phyloP scores from a whole-genome alignment of 805 yeast species.

The Aciculoconidium aculeatum region DNA sequence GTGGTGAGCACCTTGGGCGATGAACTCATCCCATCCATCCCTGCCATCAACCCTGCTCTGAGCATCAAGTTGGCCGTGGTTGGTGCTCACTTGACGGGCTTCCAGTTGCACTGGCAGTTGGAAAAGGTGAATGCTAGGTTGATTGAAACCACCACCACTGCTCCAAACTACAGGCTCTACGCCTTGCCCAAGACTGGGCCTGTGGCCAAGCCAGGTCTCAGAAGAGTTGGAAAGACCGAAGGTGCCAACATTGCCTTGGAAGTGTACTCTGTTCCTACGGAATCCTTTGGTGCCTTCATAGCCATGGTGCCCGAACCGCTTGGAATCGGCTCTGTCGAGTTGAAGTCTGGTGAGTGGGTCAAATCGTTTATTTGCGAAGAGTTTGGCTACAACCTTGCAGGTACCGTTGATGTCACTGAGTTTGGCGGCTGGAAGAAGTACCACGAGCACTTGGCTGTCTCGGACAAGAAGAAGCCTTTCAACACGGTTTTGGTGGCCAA shows the following conservation, averaged over 20 bases:
- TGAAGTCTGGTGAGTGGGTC: slow-evolving; percentile 74
- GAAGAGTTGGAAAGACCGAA: slow-evolving; percentile 50
- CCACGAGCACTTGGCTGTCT: slow-evolving; percentile 30
- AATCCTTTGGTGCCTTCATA: slow-evolving; percentile 75
- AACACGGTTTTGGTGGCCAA: slow-evolving; percentile 87
- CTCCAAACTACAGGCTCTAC: slow-evolving; percentile 66
- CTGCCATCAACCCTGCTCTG: slow-evolving; percentile 34
- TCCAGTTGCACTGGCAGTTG: slow-evolving; percentile 92
- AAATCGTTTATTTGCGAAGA: slow-evolving; percentile 96
- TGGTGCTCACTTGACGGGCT: slow-evolving; percentile 89
- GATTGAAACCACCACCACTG: slow-evolving; percentile 59
- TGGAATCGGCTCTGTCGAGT: slow-evolving; percentile 91
- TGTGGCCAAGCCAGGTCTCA: slow-evolving; percentile 82
- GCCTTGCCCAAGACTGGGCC: slow-evolving; percentile 84
- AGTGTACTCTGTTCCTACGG: slow-evolving; percentile 75
- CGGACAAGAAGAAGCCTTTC: slow-evolving; percentile 47
- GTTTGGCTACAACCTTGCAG: slow-evolving; percentile 64
- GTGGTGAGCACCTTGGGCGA: slow-evolving; percentile 35
- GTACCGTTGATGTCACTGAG: slow-evolving; percentile 74
- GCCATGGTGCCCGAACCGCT: slow-evolving; percentile 89
- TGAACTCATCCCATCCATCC: slow-evolving; percentile 39
- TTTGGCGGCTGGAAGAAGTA: slow-evolving; percentile 87
- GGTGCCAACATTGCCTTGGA: slow-evolving; percentile 71
- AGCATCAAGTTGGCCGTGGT: slow-evolving; percentile 81
- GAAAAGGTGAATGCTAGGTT: slow-evolving; percentile 76